Conservation (phyloP, 1,284 basidiomycete species). For the Cryptococcus hybrid region DNA sequence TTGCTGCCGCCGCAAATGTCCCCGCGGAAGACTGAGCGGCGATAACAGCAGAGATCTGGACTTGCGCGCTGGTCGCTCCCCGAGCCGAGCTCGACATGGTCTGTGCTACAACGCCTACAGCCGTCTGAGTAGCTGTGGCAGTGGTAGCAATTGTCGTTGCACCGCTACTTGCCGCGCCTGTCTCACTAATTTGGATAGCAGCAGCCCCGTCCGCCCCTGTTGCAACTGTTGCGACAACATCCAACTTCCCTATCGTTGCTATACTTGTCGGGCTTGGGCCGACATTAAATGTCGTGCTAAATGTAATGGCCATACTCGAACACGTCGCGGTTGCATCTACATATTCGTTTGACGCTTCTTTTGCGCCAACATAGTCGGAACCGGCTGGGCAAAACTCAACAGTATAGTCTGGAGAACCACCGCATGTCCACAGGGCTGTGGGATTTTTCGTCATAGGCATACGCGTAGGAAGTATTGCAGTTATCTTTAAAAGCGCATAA, state of each 20-base stretch:
- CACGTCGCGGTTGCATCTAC: slow-evolving; percentile 30
- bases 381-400: slow-evolving; percentile 34
- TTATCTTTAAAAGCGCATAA: slow-evolving; percentile 33
- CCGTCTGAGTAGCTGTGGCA: too few species aligned
- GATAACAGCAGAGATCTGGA: neutral
- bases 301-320: slow-evolving; percentile 14
- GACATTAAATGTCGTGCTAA: slow-evolving; percentile 14
- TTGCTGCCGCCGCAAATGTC: neutral
- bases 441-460: slow-evolving; percentile 30
- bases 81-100: neutral
- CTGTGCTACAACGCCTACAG: neutral
- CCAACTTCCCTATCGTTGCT: slow-evolving; percentile 11
- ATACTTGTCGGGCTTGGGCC: slow-evolving; percentile 18
- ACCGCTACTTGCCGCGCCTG: too few species aligned
- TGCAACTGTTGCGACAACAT: slow-evolving; percentile 16
- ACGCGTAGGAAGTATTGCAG: slow-evolving; percentile 33
- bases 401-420: slow-evolving; percentile 23
- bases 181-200: slow-evolving; percentile 3
- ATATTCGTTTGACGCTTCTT: slow-evolving; percentile 22
- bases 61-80: neutral
- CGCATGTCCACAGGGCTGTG: slow-evolving; percentile 27
- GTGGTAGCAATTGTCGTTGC: too few species aligned
- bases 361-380: slow-evolving; percentile 22
- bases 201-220: slow-evolving; percentile 18
- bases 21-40: neutral